A percentile compares a stretch with the other conserved stretches of the same genome.
These are phyloP conservation scores for Plicaturopsis crispa DNA, from an alignment of 768 basidiomycete genomes.

Conservation along the genomic window DNA sequence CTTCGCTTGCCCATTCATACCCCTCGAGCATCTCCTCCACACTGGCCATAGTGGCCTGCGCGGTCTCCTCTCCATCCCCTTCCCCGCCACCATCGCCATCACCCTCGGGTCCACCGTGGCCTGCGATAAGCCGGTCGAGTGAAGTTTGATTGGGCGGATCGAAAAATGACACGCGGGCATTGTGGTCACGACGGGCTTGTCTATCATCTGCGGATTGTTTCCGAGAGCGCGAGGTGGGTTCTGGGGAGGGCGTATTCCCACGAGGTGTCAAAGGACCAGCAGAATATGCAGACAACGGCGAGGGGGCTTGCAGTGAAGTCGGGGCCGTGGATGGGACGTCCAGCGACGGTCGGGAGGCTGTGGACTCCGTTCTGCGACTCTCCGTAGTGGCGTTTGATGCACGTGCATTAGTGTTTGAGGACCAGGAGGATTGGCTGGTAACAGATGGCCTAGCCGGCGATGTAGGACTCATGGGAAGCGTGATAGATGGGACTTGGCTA, in stretches of 20 bases:
- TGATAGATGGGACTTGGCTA: conserved; percentile 19
- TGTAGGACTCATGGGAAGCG: conserved; percentile 15
- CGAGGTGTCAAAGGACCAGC: no score
- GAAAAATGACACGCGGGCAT: conserved; percentile 74
- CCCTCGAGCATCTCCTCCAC: conserved; percentile 99
- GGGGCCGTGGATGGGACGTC: conserved; percentile 7
- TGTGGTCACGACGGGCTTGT: conserved; percentile 47
- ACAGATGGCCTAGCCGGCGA: conserved; percentile 16
- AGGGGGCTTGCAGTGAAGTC: conserved; percentile 14
- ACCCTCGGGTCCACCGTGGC: conserved; percentile 22
- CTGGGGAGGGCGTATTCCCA: no score
- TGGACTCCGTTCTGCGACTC: no score
- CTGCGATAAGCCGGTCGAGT: conserved; percentile 61
- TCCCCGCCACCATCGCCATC: conserved; percentile 49
- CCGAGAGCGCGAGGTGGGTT: conserved; percentile 18
- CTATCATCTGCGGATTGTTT: conserved; percentile 25
- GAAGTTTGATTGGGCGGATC: conserved; percentile 71
- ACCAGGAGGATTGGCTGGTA: conserved; percentile 17
- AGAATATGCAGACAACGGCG: conserved; percentile 10
- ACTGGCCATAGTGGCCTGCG: conserved; percentile 77
- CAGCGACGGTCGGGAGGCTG: conserved; percentile 4
- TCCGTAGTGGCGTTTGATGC: no score
- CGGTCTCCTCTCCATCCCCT: conserved; percentile 68
- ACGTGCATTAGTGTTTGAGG: no score
- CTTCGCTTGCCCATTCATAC: conserved; percentile 91